Conservation (phyloP, 495 filamentous ascomycete genomes). For the Aspergillus hancockii region DNA sequence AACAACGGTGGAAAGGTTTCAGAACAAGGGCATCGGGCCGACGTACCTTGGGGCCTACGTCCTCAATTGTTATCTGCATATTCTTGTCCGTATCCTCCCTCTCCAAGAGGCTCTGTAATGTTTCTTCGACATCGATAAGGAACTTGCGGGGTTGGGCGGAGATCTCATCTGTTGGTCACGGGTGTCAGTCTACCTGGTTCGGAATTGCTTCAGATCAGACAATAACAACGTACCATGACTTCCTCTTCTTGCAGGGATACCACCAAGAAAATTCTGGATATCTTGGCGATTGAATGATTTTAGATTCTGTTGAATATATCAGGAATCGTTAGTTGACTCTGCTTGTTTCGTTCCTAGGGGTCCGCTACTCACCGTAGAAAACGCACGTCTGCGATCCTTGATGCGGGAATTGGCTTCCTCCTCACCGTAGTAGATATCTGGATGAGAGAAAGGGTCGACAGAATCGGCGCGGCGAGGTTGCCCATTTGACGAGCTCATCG, state of each 20-base stretch:
- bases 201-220: background rate
- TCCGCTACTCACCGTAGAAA: slow-evolving; percentile 47
- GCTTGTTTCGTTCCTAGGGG: slow-evolving; percentile 4
- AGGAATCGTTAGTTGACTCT: background rate
- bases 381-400: slow-evolving; percentile 43
- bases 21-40: background rate
- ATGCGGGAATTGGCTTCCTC: slow-evolving; percentile 35
- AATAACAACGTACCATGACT: slow-evolving; percentile 46
- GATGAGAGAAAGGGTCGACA: slow-evolving; percentile 47
- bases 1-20: background rate
- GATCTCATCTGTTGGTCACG: slow-evolving; percentile 46
- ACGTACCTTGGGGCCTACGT: slow-evolving; percentile 83
- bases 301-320: slow-evolving; percentile 30
- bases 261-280: slow-evolving; percentile 37
- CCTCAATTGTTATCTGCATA: slow-evolving; percentile 95
- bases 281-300: slow-evolving; percentile 39
- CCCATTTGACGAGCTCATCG: slow-evolving; percentile 38
- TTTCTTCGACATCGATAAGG: slow-evolving; percentile 75
- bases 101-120: slow-evolving; percentile 67
- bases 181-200: slow-evolving; percentile 12
- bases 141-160: slow-evolving; percentile 62
- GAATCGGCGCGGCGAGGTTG: slow-evolving; percentile 32
- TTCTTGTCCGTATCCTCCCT: slow-evolving; percentile 91
- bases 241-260: slow-evolving; percentile 39
- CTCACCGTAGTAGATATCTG: slow-evolving; percentile 54